phyloP scores from a whole-genome alignment of 2,329 filamentous ascomycete species.

The Colletotrichum somersetense region DNA sequence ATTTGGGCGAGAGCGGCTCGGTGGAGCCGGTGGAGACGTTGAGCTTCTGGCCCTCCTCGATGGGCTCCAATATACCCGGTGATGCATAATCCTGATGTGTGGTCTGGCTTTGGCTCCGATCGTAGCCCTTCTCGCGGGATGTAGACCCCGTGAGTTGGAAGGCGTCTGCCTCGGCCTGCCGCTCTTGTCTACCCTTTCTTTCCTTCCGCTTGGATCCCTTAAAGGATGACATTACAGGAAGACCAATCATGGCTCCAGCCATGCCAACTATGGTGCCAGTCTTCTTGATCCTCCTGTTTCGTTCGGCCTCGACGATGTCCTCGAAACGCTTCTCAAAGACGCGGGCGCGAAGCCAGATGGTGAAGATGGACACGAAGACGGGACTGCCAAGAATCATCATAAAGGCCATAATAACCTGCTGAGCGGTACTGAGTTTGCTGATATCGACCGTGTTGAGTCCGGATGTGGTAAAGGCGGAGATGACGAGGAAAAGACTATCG shows the following conservation, averaged over 20 bases:
- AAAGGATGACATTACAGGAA: slow-evolving; percentile 31
- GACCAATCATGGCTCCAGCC: slow-evolving; percentile 45
- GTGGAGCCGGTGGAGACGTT: slow-evolving; percentile 7
- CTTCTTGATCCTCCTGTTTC: slow-evolving; percentile 49
- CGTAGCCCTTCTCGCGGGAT: slow-evolving; percentile 20
- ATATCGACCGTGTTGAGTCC: slow-evolving; percentile 77
- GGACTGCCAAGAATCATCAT: slow-evolving; percentile 75
- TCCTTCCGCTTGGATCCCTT: slow-evolving; percentile 25
- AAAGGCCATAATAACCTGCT: slow-evolving; percentile 74
- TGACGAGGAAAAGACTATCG: slow-evolving; percentile 75
- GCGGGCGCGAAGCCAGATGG: slow-evolving; percentile 69
- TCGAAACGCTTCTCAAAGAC: slow-evolving; percentile 74
- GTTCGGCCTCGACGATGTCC: slow-evolving; percentile 61
- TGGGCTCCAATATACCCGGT: slow-evolving; percentile 5
- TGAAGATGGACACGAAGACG: slow-evolving; percentile 74
- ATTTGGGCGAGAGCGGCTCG: slow-evolving; percentile 24
- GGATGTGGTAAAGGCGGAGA: slow-evolving; percentile 75
- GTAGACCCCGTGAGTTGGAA: slow-evolving; percentile 17
- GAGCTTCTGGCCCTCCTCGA: slow-evolving; percentile 29
- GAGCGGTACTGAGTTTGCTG: slow-evolving; percentile 73
- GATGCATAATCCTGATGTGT: slow-evolving; percentile 7
- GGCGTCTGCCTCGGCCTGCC: slow-evolving; percentile 30
- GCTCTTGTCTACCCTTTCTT: slow-evolving; percentile 28
- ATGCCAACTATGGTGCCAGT: slow-evolving; percentile 43
- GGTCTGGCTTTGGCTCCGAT: slow-evolving; percentile 24